These are phyloP conservation scores for Nepenthes mirabilis DNA, from an alignment of 148 eudicot species.

Conservation along the genomic window DNA sequence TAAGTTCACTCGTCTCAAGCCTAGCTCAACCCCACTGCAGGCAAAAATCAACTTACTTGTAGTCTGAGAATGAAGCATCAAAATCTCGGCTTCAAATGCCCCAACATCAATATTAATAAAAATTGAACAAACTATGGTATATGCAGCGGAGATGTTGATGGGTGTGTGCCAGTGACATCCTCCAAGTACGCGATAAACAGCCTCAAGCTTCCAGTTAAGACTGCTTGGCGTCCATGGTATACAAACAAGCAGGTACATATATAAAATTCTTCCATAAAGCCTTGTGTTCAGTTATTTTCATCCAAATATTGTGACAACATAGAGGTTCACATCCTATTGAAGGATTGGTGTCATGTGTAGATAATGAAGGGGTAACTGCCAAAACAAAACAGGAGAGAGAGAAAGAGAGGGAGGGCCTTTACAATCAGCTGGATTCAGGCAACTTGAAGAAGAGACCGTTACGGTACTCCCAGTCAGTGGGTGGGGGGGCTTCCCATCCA, in stretches of 20 bases:
- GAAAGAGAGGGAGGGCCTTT: too few relatives aligned
- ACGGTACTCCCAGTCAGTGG: too few relatives aligned
- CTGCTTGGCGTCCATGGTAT: constrained; percentile 46
- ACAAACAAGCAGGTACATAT: constrained; percentile 20
- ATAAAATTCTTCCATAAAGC: neutral
- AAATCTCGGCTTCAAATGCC: too few relatives aligned
- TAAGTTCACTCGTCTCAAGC: neutral
- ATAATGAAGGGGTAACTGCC: too few relatives aligned
- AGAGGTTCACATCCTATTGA: neutral
- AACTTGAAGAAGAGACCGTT: too few relatives aligned
- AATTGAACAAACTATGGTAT: neutral
- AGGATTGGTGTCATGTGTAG: neutral
- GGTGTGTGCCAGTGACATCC: constrained; percentile 42
- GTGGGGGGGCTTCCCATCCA: too few relatives aligned
- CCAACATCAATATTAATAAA: too few relatives aligned
- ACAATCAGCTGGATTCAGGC: too few relatives aligned
- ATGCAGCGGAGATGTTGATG: constrained; percentile 45
- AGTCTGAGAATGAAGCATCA: too few relatives aligned
- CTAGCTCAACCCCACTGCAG: neutral
- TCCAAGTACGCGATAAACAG: constrained; percentile 34
- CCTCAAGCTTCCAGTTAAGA: constrained; percentile 32
- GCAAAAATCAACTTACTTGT: too few relatives aligned
- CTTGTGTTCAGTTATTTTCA: neutral
- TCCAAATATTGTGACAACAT: neutral
- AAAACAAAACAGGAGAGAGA: too few relatives aligned